Conservation (phyloP, 1,284 basidiomycete species). For the Heterobasidion occidentale region DNA sequence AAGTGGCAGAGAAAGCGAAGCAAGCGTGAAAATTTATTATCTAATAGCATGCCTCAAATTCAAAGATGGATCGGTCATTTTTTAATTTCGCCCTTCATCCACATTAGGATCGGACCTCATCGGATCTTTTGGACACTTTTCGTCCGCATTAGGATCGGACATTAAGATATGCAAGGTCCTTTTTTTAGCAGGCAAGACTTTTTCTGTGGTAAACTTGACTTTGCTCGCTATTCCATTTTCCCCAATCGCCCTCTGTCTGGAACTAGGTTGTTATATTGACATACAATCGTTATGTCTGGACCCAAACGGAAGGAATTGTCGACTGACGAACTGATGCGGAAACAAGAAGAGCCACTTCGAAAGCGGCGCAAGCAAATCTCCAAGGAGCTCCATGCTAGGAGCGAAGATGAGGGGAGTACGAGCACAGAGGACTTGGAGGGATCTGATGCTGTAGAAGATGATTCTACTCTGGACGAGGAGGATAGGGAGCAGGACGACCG, state of each 20-base stretch:
- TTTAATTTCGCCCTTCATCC: no score
- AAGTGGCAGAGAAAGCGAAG: no score
- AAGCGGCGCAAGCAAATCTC: conserved; percentile 15
- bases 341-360: conserved; percentile 23
- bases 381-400: neutral
- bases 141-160: no score
- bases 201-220: neutral
- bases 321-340: conserved; percentile 29
- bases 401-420: neutral
- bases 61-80: no score
- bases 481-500: neutral
- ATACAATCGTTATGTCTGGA: conserved; percentile 13
- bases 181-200: no score
- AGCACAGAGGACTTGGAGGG: conserved; percentile 4
- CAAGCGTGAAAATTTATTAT: no score
- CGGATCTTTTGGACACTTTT: no score
- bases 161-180: no score
- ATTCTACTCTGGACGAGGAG: neutral
- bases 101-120: no score
- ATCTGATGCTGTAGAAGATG: conserved; percentile 4
- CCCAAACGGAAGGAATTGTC: conserved; percentile 21
- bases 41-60: no score
- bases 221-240: neutral
- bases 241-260: neutral
- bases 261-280: neutral